Base-by-base conservation (phyloP, 73 alveolate genomes). In the Breviolum minutum region DNA sequence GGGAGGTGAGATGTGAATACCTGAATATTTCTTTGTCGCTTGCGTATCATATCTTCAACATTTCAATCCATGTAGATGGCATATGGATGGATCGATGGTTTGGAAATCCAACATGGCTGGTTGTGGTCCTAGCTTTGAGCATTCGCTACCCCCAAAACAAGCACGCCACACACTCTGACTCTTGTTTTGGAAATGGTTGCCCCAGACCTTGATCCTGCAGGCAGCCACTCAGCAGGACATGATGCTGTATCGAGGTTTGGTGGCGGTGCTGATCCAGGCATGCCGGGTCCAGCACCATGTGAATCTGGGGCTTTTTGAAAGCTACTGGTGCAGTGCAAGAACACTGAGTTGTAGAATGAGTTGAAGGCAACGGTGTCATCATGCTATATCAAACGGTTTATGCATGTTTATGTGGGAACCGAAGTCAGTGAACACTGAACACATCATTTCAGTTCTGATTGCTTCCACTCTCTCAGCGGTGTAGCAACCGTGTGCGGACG, bases 241-340 rank as follows among this genome's bases (percentile, higher is more conserved):
- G 94, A 27, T n/a, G 94, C 94, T 86, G 17, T 86, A 63, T 79
- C 94, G 80, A 29, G 94, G 94, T 63, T 26, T 86, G 61, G 80
- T 86, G 94, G 79, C 94, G 6, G 77, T 86, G 80, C 14, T 86
- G 94, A 63, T 63, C 13, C 94, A 86, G 94, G 94, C 83, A 27
- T 14, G 6, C 1, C 83, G 83, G n/a, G 12, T 7, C 83, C 16
- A 5, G 32, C 16, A 9, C 10, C 82, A 71, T 32, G 82, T 9
- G 83, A 73, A 27, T 40, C 24, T 4, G 77, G 77, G 77, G 4
- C 77, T 68, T 22, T 68, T 6, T 22, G 24, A 4, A 22, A 68
- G n/a, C 77, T 68, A 17, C 24, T 13, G 17, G 11, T 24, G 74
- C 61, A 32, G 10, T 29, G 8, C 17, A 61, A 10, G 63, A 10